Percentiles rank a stretch among this genome's conserved stretches.
Evolutionary conservation across 2,329 filamentous ascomycete genomes (phyloP).

Genomic region (Pleurostoma richardsiae): DNA sequence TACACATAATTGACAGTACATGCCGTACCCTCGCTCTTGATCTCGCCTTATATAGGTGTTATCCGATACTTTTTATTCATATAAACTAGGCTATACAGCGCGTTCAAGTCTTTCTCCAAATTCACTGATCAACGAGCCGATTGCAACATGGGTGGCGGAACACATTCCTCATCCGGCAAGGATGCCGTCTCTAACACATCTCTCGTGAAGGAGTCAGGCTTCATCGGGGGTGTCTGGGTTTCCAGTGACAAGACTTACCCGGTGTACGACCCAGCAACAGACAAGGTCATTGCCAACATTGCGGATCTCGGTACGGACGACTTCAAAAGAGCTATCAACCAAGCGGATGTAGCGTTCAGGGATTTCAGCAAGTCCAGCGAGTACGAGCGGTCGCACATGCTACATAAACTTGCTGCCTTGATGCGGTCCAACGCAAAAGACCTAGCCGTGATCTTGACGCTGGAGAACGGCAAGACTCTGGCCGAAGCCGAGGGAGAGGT

Average conservation of each 20-base stretch:
- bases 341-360: conserved; percentile 72
- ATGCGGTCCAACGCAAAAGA: conserved; percentile 76
- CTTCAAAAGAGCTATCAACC: conserved; percentile 72
- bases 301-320: conserved; percentile 81
- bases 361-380: conserved; percentile 67
- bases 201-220: too few species aligned
- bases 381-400: conserved; percentile 66
- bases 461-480: conserved; percentile 84
- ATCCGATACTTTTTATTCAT: too few species aligned
- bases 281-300: conserved; percentile 73
- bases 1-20: too few species aligned
- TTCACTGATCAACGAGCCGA: too few species aligned
- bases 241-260: conserved; percentile 89
- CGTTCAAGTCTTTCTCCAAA: too few species aligned
- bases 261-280: conserved; percentile 79
- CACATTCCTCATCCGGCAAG: too few species aligned
- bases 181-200: too few species aligned
- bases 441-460: conserved; percentile 76
- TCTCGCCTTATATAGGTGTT: too few species aligned
- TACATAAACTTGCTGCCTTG: conserved; percentile 78
- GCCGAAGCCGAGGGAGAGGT: conserved; percentile 71
- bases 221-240: conserved; percentile 72
- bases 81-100: too few species aligned
- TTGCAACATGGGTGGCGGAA: too few species aligned
- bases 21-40: too few species aligned